phyloP scores from a whole-genome alignment of 2,329 filamentous ascomycete genomes.

The Westerdykella ornata region DNA sequence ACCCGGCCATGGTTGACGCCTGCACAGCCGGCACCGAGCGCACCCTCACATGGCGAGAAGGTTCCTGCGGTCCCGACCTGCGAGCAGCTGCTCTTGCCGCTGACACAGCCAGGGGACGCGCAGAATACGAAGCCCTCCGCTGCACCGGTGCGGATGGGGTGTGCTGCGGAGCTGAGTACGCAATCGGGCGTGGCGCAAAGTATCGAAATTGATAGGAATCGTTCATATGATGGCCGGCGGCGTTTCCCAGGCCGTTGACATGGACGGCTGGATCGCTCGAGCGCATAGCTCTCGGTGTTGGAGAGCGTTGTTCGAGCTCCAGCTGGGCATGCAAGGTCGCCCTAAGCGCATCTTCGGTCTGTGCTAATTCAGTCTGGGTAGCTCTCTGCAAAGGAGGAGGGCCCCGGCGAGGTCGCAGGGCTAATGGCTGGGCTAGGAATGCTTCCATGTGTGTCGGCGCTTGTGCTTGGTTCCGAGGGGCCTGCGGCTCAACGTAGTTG shows the following conservation, averaged over 20 bases:
- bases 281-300: conserved; percentile 18
- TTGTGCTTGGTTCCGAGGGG: conserved; percentile 12
- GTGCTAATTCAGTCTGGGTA: conserved; percentile 32
- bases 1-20: conserved; percentile 34
- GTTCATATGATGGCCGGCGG: conserved; percentile 54
- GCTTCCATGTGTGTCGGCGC: not conserved
- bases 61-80: conserved; percentile 14
- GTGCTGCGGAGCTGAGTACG: too few species aligned
- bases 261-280: conserved; percentile 41
- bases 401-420: conserved; percentile 2
- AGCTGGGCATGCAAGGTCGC: conserved; percentile 46
- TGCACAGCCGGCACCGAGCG: conserved; percentile 8
- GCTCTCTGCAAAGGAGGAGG: conserved; percentile 21
- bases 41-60: conserved; percentile 11
- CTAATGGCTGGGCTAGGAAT: conserved; percentile 8
- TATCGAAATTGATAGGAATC: conserved; percentile 37
- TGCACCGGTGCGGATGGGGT: too few species aligned
- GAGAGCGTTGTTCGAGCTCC: conserved; percentile 15
- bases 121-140: conserved; percentile 3
- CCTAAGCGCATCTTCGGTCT: conserved; percentile 46
- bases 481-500: conserved; percentile 38
- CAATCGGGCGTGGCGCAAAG: conserved; percentile 6
- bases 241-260: conserved; percentile 48
- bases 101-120: conserved; percentile 25
- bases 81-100: conserved; percentile 24